A percentile compares a stretch with the other conserved stretches of the same genome.
Conservation (phyloP, 169 alveolate species). For the Eimeria necatrix region DNA sequence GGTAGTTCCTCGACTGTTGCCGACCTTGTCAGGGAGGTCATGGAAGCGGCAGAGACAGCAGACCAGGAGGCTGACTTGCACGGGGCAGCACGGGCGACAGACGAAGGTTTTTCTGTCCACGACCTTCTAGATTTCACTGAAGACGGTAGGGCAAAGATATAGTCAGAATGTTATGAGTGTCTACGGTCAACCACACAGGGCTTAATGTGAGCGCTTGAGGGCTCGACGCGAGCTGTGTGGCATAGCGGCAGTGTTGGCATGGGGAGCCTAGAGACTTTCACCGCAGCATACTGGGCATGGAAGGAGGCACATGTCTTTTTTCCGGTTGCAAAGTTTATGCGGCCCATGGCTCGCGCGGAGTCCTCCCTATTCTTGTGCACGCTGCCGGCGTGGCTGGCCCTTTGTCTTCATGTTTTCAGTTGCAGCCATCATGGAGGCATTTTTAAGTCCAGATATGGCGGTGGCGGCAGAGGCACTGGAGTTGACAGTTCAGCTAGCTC, state of each 20-base stretch:
- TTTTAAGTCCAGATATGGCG: slow-evolving; percentile 26
- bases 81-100: slow-evolving; percentile 59
- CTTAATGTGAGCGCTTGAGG: too few species aligned
- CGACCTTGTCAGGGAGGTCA: slow-evolving; percentile 56
- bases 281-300: too few species aligned
- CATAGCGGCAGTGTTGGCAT: background rate
- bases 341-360: too few species aligned
- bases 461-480: slow-evolving; percentile 62
- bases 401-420: background rate
- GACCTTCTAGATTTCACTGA: slow-evolving; percentile 59
- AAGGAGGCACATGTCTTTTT: too few species aligned
- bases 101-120: slow-evolving; percentile 46
- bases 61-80: background rate
- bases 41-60: slow-evolving; percentile 68
- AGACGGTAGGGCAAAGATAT: slow-evolving; percentile 33
- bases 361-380: too few species aligned
- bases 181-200: too few species aligned
- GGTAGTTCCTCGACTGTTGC: slow-evolving; percentile 68
- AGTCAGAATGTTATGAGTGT: too few species aligned
- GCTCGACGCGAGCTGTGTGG: too few species aligned
- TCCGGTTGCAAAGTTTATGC: too few species aligned
- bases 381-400: too few species aligned
- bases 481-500: slow-evolving; percentile 55
- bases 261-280: background rate
- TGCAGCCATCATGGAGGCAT: slow-evolving; percentile 69